Base-by-base conservation (phyloP, 192 early-diverging fungal species). In the Coemansia reversa region DNA sequence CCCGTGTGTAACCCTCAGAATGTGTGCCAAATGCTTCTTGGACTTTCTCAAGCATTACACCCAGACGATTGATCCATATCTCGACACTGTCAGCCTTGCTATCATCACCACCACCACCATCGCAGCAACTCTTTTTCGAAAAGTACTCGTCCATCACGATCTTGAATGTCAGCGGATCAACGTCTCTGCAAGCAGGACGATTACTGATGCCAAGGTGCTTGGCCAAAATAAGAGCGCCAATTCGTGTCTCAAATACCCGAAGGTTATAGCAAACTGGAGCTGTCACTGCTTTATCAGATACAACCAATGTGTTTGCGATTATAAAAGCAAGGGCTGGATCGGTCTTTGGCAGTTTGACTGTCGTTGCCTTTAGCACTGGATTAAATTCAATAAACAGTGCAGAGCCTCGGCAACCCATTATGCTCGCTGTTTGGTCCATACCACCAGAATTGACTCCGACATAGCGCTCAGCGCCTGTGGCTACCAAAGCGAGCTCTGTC, bases 371-470 rank as follows among this genome's bases (percentile, higher is more conserved):
- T 23, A 94, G 86, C 42, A 69, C 72, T 18, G 94, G 94, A 22
- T 88, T 72, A 79, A 97, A 97, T 63, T 94, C 85, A 70, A 97
- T 91, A 58, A 93, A 84, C 29, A 93, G 82, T 3, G 92, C 91
- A 24, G 85, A 86, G 8, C 84, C 86, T 50, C 83, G 85, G 39
- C 83, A 74, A 19, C 88, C 89, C 74, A 94, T 91, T 59, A 97
- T 87, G 24, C 92, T 95, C 58, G 88, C 90, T n/a, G 92, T 85
- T 70, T 97, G 94, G 69, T 97, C 95, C 95, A 97, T 97, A 55
- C 74, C 90, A 56, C 85, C 84, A 52, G 76, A 77, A 66, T 91
- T 89, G 9, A 95, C 91, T 29, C 95, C 95, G 7, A 89, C 88
- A 71, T 91, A 86, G 12, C 87, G 86, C 71, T 97, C 95, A 45